phyloP scores from a whole-genome alignment of 2,329 filamentous ascomycete genomes.

The Onygenales sp. region DNA sequence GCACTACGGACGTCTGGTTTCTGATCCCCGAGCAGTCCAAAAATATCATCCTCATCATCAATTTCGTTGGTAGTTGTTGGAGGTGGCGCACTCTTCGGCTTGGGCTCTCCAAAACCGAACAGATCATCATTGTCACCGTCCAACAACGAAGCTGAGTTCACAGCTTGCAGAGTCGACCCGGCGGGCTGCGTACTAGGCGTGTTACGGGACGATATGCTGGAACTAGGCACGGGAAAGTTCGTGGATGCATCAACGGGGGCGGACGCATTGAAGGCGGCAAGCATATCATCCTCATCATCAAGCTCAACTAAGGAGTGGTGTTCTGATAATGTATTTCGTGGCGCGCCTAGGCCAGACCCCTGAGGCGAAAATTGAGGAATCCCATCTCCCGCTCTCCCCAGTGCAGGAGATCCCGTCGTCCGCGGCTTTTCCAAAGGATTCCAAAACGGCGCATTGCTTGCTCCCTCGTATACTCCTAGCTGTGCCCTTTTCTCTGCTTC shows the following conservation, averaged over 20 bases:
- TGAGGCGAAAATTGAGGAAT: too few species aligned
- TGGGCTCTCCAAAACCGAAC: conserved; percentile 62
- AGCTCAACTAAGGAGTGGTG: background rate
- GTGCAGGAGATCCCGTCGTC: conserved; percentile 26
- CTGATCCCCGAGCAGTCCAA: conserved; percentile 48
- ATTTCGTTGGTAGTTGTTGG: conserved; percentile 29
- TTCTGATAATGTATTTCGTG: background rate
- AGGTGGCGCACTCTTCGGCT: conserved; percentile 40
- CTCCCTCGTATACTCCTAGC: conserved; percentile 65
- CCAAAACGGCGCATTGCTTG: conserved; percentile 58
- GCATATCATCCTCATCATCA: conserved; percentile 47
- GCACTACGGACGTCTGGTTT: background rate
- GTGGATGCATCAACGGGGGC: conserved; percentile 52
- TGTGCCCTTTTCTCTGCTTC: conserved; percentile 64
- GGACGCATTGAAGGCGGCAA: conserved; percentile 52
- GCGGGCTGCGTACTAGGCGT: conserved; percentile 5
- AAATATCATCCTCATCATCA: conserved; percentile 52
- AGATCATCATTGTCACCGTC: conserved; percentile 68
- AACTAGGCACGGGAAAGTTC: conserved; percentile 43
- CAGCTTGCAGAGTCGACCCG: conserved; percentile 9
- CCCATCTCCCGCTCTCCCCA: conserved; percentile 35
- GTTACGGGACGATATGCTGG: conserved; percentile 21
- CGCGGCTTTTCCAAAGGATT: conserved; percentile 52
- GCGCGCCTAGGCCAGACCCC: background rate
- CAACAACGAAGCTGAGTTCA: conserved; percentile 20